Base-by-base conservation (phyloP, 2,329 filamentous ascomycete species). In the Colletotrichum agaves region DNA sequence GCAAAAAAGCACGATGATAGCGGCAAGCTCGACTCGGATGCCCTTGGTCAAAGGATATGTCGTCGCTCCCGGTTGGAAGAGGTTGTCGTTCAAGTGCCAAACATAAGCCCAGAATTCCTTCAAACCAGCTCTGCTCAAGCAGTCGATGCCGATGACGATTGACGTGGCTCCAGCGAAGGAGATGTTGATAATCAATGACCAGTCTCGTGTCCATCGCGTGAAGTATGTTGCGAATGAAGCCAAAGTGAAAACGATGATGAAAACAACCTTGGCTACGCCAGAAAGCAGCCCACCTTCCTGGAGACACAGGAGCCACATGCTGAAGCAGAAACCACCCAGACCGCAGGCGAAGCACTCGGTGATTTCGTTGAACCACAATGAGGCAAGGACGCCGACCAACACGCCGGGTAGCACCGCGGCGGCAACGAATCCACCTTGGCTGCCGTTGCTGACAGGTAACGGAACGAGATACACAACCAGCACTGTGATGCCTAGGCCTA, bases 21-120 rank as follows among this genome's bases (percentile, higher is more conserved):
- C 87, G 0, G 93, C 94, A 33, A 93, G 87, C 76, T 98, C 95
- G 13, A 96, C 94, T 43, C 89, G 88, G 63, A 98, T 96, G 2
- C 93, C 93, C 72, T 90, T 91, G 0, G 93, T 98, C 12, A 97
- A 81, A 0, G 95, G 95, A 75, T 97, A 98, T 0, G 92, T 93
- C 53, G 85, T 83, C 1, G 91, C 91, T 41, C 88, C 87, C 2
- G 93, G 80, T 0, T 94, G 94, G 74, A 98, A 98, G 0, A 94
- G 82, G 57, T 91, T 85, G 46, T 89, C 83, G 77, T 98, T 98
- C 43, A 98, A 79, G 50, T 82, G 82, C 95, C 95, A 98, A 41
- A 97, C 85, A 76, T 97, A 98, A 5, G 93, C 86, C 95, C 95
- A 98, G 72, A 98, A 98, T 77, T 98, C 95, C 78, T 97, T 98